Evolutionary conservation across 345 rosid genomes (phyloP).

Genomic region (Hirschfeldia incana): DNA sequence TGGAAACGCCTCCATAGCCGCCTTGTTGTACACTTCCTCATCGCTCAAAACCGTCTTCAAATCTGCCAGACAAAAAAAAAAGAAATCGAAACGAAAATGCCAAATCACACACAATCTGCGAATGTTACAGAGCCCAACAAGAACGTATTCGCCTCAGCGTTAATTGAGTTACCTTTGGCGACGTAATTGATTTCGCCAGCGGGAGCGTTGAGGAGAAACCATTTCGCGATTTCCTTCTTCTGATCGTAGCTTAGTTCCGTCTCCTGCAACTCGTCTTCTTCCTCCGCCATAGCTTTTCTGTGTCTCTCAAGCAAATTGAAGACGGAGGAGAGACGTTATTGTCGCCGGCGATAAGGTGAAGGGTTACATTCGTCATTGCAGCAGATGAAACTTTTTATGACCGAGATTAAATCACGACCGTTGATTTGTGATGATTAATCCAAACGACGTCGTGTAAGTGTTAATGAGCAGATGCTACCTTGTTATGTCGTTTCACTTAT

Average conservation of each 20-base stretch:
- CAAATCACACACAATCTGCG: background rate
- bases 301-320: background rate
- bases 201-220: conserved; percentile 97
- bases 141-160: background rate
- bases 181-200: conserved; percentile 96
- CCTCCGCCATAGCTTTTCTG: conserved; percentile 55
- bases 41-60: conserved; percentile 70
- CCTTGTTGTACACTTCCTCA: conserved; percentile 65
- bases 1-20: conserved; percentile 85
- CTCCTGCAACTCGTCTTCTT: conserved; percentile 45
- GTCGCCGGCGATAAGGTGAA: conserved; percentile 39
- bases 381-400: background rate
- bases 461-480: no score
- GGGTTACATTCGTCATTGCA: conserved; percentile 26
- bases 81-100: background rate
- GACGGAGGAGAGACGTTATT: conserved; percentile 17
- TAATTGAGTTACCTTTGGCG: conserved; percentile 66
- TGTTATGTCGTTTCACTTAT: no score
- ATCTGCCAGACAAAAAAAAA: conserved; percentile 45
- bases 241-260: conserved; percentile 64
- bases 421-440: background rate
- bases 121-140: background rate
- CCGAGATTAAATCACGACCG: background rate
- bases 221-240: conserved; percentile 95
- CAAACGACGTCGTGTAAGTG: background rate